A percentile compares a stretch with the other conserved stretches of the same genome.
These are phyloP conservation scores for Eragrostis curvula DNA, from an alignment of 176 grass and related monocot species.

Conservation along the genomic window DNA sequence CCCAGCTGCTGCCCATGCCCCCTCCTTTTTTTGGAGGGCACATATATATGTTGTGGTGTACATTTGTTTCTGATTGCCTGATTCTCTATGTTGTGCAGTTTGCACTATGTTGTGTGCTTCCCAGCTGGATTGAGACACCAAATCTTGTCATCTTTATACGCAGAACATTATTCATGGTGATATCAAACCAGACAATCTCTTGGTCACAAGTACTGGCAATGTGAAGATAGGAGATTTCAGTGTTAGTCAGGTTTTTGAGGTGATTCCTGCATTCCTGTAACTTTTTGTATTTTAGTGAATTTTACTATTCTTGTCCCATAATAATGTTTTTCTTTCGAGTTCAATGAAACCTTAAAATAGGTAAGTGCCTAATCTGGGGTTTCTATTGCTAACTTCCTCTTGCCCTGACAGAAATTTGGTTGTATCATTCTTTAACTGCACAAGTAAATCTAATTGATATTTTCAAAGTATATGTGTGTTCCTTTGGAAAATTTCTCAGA, in stretches of 20 bases:
- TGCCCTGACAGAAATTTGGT: not conserved
- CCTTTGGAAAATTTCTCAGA: not conserved
- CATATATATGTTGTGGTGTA: not conserved
- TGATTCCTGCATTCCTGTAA: slow-evolving; percentile 33
- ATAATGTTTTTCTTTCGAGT: slow-evolving; percentile 6
- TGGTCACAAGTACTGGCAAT: slow-evolving; percentile 70
- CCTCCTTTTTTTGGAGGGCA: not conserved
- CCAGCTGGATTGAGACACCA: not conserved
- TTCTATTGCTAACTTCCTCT: not conserved
- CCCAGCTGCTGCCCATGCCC: not conserved
- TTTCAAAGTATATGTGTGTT: slow-evolving; percentile 8
- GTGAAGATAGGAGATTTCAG: slow-evolving; percentile 97
- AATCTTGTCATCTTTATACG: slow-evolving; percentile 29
- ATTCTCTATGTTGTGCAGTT: slow-evolving; percentile 23
- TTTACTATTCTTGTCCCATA: slow-evolving; percentile 1
- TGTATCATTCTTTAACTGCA: slow-evolving; percentile 2
- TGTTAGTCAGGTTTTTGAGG: slow-evolving; percentile 95
- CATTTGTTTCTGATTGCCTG: not conserved
- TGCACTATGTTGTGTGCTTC: slow-evolving; percentile 22
- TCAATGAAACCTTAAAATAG: not conserved
- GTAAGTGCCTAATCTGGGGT: not conserved
- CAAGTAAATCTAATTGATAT: not conserved
- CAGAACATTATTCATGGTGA: slow-evolving; percentile 93
- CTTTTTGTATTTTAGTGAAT: slow-evolving; percentile 18
- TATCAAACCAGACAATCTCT: slow-evolving; percentile 92